Evolutionary conservation across 306 rosid species (phyloP).

Genomic region (Casuarina equisetifolia): DNA sequence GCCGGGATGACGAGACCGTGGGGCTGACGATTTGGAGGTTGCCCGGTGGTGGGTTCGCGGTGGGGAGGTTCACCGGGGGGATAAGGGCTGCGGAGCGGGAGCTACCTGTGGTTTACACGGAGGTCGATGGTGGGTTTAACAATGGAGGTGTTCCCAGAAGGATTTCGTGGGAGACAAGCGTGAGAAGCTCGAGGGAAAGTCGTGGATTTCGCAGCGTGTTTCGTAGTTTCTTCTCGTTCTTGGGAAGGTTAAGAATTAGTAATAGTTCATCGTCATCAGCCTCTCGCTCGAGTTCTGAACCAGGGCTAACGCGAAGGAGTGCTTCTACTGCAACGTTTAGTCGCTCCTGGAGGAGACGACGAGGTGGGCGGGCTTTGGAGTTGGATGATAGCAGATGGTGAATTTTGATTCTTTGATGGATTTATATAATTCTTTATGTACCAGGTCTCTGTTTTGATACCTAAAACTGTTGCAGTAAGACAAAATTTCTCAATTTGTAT

Average conservation of each 20-base stretch:
- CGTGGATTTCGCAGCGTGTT: slow-evolving; percentile 47
- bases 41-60: slow-evolving; percentile 79
- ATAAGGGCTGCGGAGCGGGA: slow-evolving; percentile 60
- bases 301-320: slow-evolving; percentile 26
- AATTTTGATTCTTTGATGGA: slow-evolving; percentile 15
- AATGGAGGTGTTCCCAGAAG: slow-evolving; percentile 55
- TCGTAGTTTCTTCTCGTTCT: slow-evolving; percentile 43
- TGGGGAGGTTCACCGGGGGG: slow-evolving; percentile 72
- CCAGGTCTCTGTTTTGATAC: background rate
- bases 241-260: slow-evolving; percentile 44
- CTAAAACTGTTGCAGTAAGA: slow-evolving; percentile 21
- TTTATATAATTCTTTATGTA: slow-evolving; percentile 2
- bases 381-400: slow-evolving; percentile 37
- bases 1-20: slow-evolving; percentile 45
- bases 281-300: slow-evolving; percentile 33
- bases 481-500: slow-evolving; percentile 14
- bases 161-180: slow-evolving; percentile 48
- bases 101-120: slow-evolving; percentile 74
- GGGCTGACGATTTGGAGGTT: slow-evolving; percentile 78
- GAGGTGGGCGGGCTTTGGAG: slow-evolving; percentile 34
- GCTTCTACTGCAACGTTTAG: slow-evolving; percentile 35
- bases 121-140: slow-evolving; percentile 76
- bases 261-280: slow-evolving; percentile 28
- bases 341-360: slow-evolving; percentile 44
- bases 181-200: slow-evolving; percentile 50